phyloP scores from a whole-genome alignment of 2,329 filamentous ascomycete genomes.

The Hypomyces perniciosus region DNA sequence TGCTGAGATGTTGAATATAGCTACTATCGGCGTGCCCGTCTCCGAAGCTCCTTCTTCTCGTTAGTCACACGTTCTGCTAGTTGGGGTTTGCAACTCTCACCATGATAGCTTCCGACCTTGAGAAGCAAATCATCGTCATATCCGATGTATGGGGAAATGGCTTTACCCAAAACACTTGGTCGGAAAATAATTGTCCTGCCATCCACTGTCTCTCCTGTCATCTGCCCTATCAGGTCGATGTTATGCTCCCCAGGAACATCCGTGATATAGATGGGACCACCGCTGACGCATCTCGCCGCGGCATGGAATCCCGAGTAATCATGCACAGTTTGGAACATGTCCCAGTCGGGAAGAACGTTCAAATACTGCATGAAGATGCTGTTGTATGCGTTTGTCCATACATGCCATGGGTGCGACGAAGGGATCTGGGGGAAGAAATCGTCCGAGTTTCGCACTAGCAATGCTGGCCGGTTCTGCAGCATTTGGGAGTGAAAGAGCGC shows the following conservation, averaged over 20 bases:
- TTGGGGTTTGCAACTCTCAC: constrained; percentile 29
- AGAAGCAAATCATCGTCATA: constrained; percentile 70
- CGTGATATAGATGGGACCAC: constrained; percentile 91
- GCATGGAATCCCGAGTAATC: constrained; percentile 78
- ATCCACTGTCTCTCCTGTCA: constrained; percentile 67
- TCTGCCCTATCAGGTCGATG: constrained; percentile 66
- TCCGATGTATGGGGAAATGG: constrained; percentile 64
- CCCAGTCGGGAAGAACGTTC: constrained; percentile 80
- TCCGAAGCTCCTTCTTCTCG: constrained; percentile 37
- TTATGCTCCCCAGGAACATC: constrained; percentile 82
- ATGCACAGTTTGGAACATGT: constrained; percentile 62
- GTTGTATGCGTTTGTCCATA: constrained; percentile 92
- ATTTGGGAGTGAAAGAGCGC: constrained; percentile 81
- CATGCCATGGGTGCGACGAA: constrained; percentile 84
- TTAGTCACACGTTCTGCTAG: not conserved
- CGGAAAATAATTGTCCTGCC: constrained; percentile 76
- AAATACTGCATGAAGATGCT: constrained; percentile 74
- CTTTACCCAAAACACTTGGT: constrained; percentile 67
- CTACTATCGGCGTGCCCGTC: constrained; percentile 71
- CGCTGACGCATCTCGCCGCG: constrained; percentile 81
- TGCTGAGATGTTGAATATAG: constrained; percentile 74
- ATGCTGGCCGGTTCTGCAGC: constrained; percentile 64
- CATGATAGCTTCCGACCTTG: constrained; percentile 74
- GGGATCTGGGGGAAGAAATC: constrained; percentile 86
- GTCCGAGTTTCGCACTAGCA: constrained; percentile 78